Evolutionary conservation across 805 yeast species (phyloP).

Genomic region (Yarrowia keelungensis): DNA sequence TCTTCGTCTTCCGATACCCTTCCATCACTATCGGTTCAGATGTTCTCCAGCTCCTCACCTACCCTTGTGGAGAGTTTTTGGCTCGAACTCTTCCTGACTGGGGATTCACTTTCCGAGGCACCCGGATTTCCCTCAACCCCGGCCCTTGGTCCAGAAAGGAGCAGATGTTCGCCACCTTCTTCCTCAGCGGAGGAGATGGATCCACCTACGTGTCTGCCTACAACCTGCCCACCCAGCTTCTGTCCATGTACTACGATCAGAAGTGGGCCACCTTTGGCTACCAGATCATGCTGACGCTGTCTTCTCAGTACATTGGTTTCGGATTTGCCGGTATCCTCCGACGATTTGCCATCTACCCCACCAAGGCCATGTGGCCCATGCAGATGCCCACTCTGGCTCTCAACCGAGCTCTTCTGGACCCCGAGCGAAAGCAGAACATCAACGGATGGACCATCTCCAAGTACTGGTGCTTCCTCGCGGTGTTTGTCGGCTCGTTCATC

Average conservation of each 20-base stretch:
- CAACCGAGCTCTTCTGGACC: conserved; percentile 57
- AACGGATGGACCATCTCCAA: conserved; percentile 61
- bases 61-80: conserved; percentile 62
- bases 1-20: conserved; percentile 66
- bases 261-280: conserved; percentile 51
- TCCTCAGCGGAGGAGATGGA: conserved; percentile 41
- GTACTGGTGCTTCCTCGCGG: conserved; percentile 53
- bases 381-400: conserved; percentile 65
- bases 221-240: conserved; percentile 46
- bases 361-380: conserved; percentile 70
- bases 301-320: conserved; percentile 70
- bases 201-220: conserved; percentile 41
- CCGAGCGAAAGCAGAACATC: conserved; percentile 52
- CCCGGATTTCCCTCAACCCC: conserved; percentile 58
- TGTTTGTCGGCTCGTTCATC: conserved; percentile 54
- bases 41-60: conserved; percentile 66
- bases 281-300: conserved; percentile 58
- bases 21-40: conserved; percentile 57
- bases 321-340: conserved; percentile 69
- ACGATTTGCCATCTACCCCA: conserved; percentile 64
- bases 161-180: conserved; percentile 59
- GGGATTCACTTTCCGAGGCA: conserved; percentile 54
- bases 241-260: conserved; percentile 46
- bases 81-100: conserved; percentile 56
- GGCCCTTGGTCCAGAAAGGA: conserved; percentile 72